Evolutionary conservation across 23 red algal species (phyloP).

Genomic region (Pyropia yezoensis): DNA sequence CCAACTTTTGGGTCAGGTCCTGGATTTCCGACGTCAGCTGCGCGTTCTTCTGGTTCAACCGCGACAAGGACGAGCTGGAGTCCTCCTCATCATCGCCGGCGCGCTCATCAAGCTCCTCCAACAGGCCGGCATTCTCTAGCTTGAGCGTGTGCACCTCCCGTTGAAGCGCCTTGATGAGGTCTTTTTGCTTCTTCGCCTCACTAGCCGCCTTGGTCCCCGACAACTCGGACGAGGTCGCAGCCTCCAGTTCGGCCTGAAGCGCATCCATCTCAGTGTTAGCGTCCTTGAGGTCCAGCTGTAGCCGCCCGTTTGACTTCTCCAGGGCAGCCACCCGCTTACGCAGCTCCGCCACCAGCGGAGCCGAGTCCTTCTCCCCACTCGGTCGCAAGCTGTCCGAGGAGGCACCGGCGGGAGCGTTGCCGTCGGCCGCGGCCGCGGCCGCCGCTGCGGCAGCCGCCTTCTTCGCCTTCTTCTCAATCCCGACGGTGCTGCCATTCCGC

Average conservation of each 20-base stretch:
- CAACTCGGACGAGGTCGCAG: not conserved
- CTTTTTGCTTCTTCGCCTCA: not conserved
- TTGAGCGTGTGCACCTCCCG: conserved; percentile 3
- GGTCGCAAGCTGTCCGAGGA: no score
- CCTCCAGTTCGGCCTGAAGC: not conserved
- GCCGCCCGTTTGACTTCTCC: not conserved
- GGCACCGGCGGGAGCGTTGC: no score
- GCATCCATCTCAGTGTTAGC: not conserved
- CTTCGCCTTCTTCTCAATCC: conserved; percentile 32
- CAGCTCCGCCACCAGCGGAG: conserved; percentile 19
- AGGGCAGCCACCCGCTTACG: not conserved
- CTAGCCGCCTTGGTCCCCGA: conserved; percentile 4
- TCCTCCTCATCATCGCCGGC: not conserved
- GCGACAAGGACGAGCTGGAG: not conserved
- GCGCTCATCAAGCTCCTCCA: not conserved
- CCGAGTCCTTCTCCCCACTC: no score
- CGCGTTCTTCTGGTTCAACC: conserved; percentile 8
- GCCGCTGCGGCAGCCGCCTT: not conserved
- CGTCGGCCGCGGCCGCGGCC: no score
- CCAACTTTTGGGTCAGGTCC: conserved; percentile 42
- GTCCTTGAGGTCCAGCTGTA: conserved; percentile 1
- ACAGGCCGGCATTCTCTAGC: not conserved
- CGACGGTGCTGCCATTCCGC: conserved; percentile 22
- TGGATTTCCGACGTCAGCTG: conserved; percentile 25
- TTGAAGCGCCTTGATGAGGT: conserved; percentile 9